phyloP scores from a whole-genome alignment of 805 yeast species.

The Yarrowia yakushimensis region DNA sequence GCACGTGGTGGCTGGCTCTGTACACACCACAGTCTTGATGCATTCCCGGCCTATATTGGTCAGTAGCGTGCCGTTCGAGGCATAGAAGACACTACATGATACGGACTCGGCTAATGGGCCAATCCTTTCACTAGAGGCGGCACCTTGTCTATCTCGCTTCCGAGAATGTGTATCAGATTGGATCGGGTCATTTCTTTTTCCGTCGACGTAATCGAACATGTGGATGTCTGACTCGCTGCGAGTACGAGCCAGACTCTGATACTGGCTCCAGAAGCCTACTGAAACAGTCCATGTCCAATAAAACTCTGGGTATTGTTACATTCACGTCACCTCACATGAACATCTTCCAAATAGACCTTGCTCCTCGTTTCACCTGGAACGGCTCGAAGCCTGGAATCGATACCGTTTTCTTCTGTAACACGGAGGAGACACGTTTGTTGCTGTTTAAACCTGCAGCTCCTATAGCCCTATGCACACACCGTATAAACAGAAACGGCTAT shows the following conservation, averaged over 20 bases:
- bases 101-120: neutral
- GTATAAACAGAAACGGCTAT: too few species aligned
- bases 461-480: neutral
- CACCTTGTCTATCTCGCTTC: neutral
- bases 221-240: too few species aligned
- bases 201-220: neutral
- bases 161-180: neutral
- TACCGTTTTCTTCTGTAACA: neutral
- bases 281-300: too few species aligned
- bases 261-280: too few species aligned
- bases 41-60: too few species aligned
- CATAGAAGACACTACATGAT: neutral
- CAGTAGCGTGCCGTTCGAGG: neutral
- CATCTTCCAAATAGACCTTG: neutral
- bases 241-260: too few species aligned
- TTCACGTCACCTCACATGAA: neutral
- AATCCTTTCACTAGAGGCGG: neutral
- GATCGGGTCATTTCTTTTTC: neutral
- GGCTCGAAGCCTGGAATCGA: neutral
- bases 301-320: too few species aligned
- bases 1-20: neutral
- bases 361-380: neutral
- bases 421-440: neutral
- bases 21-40: too few species aligned
- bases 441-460: slow-evolving; percentile 1